Evolutionary conservation across 2,329 filamentous ascomycete species (phyloP).

Genomic region (Verticillium nonalfalfae): DNA sequence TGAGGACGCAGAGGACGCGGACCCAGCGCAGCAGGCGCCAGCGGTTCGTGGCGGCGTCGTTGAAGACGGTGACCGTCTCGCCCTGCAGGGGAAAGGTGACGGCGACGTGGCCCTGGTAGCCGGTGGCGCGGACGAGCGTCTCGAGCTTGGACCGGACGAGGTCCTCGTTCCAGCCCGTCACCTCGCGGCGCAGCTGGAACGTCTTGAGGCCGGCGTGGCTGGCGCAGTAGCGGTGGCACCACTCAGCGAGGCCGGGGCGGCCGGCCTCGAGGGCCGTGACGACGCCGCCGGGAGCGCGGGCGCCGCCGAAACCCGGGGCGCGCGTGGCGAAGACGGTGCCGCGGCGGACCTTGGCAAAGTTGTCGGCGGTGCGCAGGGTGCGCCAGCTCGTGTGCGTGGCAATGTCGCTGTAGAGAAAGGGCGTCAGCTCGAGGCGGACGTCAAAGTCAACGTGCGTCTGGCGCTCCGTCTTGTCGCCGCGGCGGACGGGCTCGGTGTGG

Average conservation of each 20-base stretch:
- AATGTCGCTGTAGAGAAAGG: conserved; percentile 45
- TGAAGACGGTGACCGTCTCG: conserved; percentile 56
- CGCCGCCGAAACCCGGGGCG: conserved; percentile 35
- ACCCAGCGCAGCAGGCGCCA: conserved; percentile 62
- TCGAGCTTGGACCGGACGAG: conserved; percentile 44
- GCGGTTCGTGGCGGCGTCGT: conserved; percentile 52
- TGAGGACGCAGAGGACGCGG: conserved; percentile 57
- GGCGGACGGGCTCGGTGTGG: conserved; percentile 39
- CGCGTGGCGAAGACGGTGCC: conserved; percentile 52
- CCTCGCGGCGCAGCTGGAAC: conserved; percentile 42
- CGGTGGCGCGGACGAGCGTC: conserved; percentile 53
- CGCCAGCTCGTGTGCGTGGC: conserved; percentile 31
- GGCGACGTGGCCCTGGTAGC: conserved; percentile 57
- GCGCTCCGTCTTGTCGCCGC: conserved; percentile 38
- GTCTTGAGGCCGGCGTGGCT: conserved; percentile 50
- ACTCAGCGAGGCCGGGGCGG: conserved; percentile 32
- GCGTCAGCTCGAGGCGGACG: conserved; percentile 51
- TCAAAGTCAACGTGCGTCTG: conserved; percentile 51
- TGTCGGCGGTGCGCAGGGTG: conserved; percentile 44
- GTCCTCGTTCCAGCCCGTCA: conserved; percentile 55
- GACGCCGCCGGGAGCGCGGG: conserved; percentile 12
- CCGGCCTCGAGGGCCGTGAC: not conserved
- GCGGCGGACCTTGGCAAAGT: conserved; percentile 56
- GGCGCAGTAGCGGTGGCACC: conserved; percentile 63
- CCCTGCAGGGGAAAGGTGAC: conserved; percentile 56